Evolutionary conservation across 495 filamentous ascomycete genomes (phyloP), one percentile per base, ranked within the genome.

Genomic region (Podospora sp.): DNA sequence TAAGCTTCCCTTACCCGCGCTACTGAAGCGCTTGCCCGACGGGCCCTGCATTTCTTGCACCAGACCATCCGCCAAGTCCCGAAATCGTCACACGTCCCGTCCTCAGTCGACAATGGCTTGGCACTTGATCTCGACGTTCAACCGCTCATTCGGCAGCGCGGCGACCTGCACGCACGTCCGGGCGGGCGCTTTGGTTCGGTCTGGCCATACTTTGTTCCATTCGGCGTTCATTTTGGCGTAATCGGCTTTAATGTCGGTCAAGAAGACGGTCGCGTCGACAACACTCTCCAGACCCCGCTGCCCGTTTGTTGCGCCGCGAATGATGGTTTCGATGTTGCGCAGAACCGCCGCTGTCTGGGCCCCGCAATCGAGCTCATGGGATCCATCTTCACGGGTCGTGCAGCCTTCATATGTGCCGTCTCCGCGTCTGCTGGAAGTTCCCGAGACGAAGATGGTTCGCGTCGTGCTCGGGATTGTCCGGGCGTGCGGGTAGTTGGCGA

Each of bases 111-210:
- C 62, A 9, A 75, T 52, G 0, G 73, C 73, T 53, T 68, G 65
- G 59, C 73, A 75, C 64, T 75, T 75, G 59, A 75, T 75, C 65
- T 75, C 73, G 14, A 75, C 73, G 26, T 67, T 58, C 14, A 75
- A 29, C 69, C 59, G 68, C 65, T 71, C 71, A 27, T 71, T 70
- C 0, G 71, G 71, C 71, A 75, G 55, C 27, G 65, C 73, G 0
- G 65, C 63, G 0, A 75, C 73, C 60, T 75, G 65, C 35, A 75
- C 69, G 26, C 75, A 75, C 16, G 73, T 75, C 63, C 73, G 49
- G 1, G 73, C 67, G 20, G 73, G 73, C 9, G 73, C 73, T 18
- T 65, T 68, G 33, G 65, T 67, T 16, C 71, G 64, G 36, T 75
- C 71, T 2, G 71, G 71, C 73, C 73, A 75, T 40, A 71, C 62